Evolutionary conservation across 2,329 filamentous ascomycete species (phyloP), one percentile per base, ranked within the genome.

Genomic region (Calonectria naviculata): DNA sequence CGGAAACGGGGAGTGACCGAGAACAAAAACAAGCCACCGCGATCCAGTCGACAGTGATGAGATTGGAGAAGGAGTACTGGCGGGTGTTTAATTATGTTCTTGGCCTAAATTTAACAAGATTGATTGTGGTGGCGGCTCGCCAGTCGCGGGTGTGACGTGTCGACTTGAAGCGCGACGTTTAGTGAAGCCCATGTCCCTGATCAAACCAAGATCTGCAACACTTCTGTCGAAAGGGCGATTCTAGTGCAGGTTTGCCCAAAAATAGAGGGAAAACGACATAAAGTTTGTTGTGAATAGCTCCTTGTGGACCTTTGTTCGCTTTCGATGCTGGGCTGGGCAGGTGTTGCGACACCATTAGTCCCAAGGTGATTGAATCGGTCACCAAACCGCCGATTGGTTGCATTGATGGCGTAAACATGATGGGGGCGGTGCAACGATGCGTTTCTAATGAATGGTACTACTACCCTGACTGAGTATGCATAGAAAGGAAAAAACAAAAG

Each of bases 21-120:
- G 31, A 36, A 24, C 31, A 28, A 38, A 3, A 49, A 41, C 4
- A 36, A 67, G 56, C n/a, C 65, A 67, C 65, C 38, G 21, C 65
- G 65, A 61, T 42, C 56, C 65, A 67, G 65, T 46, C 65, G 65
- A 42, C 15, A 54, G 65, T 67, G 65, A 31, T 34, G 54, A 60
- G 12, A 26, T 52, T 17, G 8, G 47, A 12, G 17, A 49, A 52
- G 19, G 26, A 52, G 47, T 31, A 31, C 28, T 9, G 19, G 6
- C 5, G 47, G 29, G 26, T 26, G 19, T 52, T 52, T 52, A 31
- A 38, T 26, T 19, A 58, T 58, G 52, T 58, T 58, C 31, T 58
- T 38, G 52, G 31, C 31, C 24, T 15, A 26, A n/a, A 19, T 58
- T 58, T 58, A 58, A 58, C 52, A 58, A 8, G 34, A 15, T n/a